Evolutionary conservation across 2,329 filamentous ascomycete genomes (phyloP).

Genomic region (Aspergillus sp.): DNA sequence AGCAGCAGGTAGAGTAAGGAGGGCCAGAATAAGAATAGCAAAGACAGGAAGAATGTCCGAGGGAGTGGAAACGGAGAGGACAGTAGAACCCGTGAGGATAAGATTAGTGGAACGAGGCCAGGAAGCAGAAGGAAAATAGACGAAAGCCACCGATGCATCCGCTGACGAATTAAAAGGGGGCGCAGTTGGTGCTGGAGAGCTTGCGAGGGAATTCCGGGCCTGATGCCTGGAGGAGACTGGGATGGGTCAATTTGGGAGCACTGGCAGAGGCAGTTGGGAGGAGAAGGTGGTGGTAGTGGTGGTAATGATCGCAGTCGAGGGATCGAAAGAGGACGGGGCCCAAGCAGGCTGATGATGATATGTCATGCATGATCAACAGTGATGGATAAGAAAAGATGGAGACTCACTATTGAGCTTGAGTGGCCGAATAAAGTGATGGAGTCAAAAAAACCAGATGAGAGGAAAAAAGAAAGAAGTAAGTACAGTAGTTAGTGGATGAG

Average conservation of each 20-base stretch:
- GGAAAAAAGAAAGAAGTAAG: background rate
- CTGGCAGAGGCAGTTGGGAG: conserved; percentile 1
- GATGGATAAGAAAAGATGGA: conserved; percentile 13
- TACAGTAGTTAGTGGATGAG: background rate
- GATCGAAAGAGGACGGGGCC: conserved; percentile 8
- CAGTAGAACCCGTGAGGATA: background rate
- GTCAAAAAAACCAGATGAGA: conserved; percentile 1
- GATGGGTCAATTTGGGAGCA: background rate
- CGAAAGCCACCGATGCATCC: conserved; percentile 17
- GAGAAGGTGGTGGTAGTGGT: conserved; percentile 10
- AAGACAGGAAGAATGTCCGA: background rate
- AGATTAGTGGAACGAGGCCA: conserved; percentile 13
- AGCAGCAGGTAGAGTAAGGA: background rate
- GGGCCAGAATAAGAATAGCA: background rate
- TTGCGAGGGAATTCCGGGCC: background rate
- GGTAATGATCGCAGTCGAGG: conserved; percentile 12
- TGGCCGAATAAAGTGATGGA: background rate
- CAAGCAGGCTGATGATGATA: conserved; percentile 20
- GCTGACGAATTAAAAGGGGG: conserved; percentile 23
- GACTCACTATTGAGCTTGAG: background rate
- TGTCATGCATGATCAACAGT: conserved; percentile 26
- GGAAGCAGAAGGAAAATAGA: conserved; percentile 12
- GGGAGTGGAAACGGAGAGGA: background rate
- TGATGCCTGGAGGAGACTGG: conserved; percentile 5
- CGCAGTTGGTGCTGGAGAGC: conserved; percentile 11